Evolutionary conservation across 1,284 basidiomycete genomes (phyloP), one percentile per base, ranked within the genome.

Genomic region (Austroboletus novae-zelandiae): DNA sequence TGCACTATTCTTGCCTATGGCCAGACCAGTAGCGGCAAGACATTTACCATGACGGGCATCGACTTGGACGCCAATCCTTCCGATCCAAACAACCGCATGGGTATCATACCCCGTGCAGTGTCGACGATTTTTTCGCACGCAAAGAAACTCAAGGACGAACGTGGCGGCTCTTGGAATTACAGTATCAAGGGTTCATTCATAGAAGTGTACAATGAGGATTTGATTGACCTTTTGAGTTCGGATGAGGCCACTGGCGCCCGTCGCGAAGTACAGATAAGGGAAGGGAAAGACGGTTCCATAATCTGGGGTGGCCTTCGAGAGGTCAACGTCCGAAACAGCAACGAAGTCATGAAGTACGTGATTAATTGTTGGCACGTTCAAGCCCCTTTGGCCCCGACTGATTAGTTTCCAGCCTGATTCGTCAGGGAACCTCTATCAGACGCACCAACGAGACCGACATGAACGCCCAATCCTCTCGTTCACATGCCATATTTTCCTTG

Each of bases 1-100:
- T 96, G 94, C 57, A 99, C 97, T 35, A 89, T 99, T 55, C 82
- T 99, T 54, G 96, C 96, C 47, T 99, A 99, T 72, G 96, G 97
- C 13, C 97, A 99, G 68, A 99, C 96, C 0, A 93, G 90, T 57
- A 94, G 91, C 55, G 96, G 96, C 45, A 99, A 98, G 76, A 96
- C 93, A 0, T 96, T 94, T 70, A 94, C 94, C 30, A 98, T 98
- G 96, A 93, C 93, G 17, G 90, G 93, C 52, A 76, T 91, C 48
- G 91, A 94, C 70, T 76, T 90, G 30, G 93, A 94, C 55, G 86
- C 87, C 45, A 84, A 90, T 71, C 85, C 88, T 42, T 74, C 79
- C 27, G 85, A 90, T 67, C 77, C 86, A 50, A 76, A 77, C 63
- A 89, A 88, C 64, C 80, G 81, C 60, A 89, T 90, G 83, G 96